Evolutionary conservation across 352 stramenopile species (phyloP).

Genomic region (Phytophthora foliorum): DNA sequence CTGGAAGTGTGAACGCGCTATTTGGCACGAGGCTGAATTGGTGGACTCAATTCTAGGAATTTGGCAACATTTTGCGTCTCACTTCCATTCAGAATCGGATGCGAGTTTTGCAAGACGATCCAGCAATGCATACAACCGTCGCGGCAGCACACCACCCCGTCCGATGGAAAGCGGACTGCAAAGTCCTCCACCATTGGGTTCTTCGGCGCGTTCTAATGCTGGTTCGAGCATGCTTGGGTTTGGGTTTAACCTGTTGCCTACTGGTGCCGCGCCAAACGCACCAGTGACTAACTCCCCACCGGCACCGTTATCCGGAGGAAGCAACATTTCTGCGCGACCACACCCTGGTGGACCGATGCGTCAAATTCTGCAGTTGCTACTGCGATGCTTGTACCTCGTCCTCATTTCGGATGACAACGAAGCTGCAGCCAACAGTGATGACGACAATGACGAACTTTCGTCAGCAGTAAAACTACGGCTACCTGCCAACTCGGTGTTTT

Average conservation of each 20-base stretch:
- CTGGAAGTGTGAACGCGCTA: conserved; percentile 81
- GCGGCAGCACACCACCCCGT: conserved; percentile 29
- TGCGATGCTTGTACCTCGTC: conserved; percentile 80
- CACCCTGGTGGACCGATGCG: conserved; percentile 86
- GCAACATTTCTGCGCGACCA: conserved; percentile 67
- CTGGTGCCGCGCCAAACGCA: conserved; percentile 22
- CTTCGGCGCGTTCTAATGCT: conserved; percentile 37
- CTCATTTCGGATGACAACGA: conserved; percentile 62
- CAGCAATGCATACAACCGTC: conserved; percentile 50
- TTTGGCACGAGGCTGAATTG: conserved; percentile 81
- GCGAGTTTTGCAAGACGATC: conserved; percentile 78
- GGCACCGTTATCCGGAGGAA: conserved; percentile 29
- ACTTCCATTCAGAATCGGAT: conserved; percentile 79
- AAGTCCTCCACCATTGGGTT: conserved; percentile 53
- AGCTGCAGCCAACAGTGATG: conserved; percentile 27
- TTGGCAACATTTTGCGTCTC: conserved; percentile 84
- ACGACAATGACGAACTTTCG: conserved; percentile 38
- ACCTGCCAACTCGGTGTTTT: conserved; percentile 72
- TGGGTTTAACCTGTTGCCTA: conserved; percentile 65
- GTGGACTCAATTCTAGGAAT: conserved; percentile 80
- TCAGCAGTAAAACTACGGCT: conserved; percentile 46
- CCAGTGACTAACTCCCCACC: conserved; percentile 23
- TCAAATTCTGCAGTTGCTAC: conserved; percentile 79
- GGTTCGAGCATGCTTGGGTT: conserved; percentile 55
- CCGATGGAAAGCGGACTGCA: conserved; percentile 46